These are phyloP conservation scores for Umbelopsis vinacea DNA, from an alignment of 192 early-diverging fungal species.

Conservation along the genomic window DNA sequence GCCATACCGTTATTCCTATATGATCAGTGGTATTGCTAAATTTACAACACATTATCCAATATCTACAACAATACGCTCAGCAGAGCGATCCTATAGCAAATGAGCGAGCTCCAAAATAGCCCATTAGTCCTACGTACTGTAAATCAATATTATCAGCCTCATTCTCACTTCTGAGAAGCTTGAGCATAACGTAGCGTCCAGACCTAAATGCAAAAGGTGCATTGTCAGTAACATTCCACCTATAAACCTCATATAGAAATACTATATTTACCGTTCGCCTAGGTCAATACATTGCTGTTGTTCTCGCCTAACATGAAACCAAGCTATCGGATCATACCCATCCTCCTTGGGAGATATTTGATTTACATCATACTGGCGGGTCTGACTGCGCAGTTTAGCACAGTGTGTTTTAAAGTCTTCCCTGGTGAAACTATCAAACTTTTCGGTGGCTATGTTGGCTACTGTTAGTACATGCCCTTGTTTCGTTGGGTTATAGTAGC, in stretches of 20 bases:
- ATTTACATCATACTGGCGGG: not conserved
- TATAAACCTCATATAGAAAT: not conserved
- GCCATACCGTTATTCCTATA: not conserved
- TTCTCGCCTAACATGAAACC: slow-evolving; percentile 29
- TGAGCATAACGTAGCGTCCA: slow-evolving; percentile 56
- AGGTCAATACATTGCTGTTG: slow-evolving; percentile 25
- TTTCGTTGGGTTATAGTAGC: too few species aligned
- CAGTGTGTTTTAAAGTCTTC: slow-evolving; percentile 31
- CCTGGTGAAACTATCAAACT: slow-evolving; percentile 41
- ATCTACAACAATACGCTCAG: not conserved
- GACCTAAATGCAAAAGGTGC: slow-evolving; percentile 34
- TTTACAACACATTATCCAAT: not conserved
- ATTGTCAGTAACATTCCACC: not conserved
- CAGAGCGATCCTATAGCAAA: slow-evolving; percentile 25
- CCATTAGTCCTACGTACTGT: slow-evolving; percentile 58
- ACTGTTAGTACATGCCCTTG: not conserved
- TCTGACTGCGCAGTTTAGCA: not conserved
- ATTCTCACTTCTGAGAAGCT: slow-evolving; percentile 46
- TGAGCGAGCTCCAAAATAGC: slow-evolving; percentile 36
- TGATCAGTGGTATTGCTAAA: slow-evolving; percentile 11
- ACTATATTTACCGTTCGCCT: slow-evolving; percentile 23
- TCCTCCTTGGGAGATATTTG: not conserved
- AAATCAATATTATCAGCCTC: slow-evolving; percentile 58
- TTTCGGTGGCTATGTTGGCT: slow-evolving; percentile 31
- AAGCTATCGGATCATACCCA: slow-evolving; percentile 39